Base-by-base conservation (phyloP, 2,329 filamentous ascomycete species). In the Aschersonia sp. region DNA sequence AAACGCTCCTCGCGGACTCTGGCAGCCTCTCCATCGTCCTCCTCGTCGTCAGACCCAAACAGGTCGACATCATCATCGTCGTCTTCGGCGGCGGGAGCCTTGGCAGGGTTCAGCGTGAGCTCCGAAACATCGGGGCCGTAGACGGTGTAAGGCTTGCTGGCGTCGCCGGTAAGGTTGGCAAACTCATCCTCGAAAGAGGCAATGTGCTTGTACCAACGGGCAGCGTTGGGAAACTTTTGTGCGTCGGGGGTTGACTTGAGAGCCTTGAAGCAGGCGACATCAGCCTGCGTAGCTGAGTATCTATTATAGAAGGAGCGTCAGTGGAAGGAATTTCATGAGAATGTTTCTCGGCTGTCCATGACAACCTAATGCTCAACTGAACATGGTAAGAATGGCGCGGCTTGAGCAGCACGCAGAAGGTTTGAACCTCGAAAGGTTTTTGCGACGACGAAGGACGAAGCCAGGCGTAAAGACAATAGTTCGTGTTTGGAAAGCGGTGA, bases 171-270 rank as follows among this genome's bases (percentile, higher is more conserved):
- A 46, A 98, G 85, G 55, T 81, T 84, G 61, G 84, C 76, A 75
- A 97, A 97, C 70, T 97, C 90, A 58, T 84, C 77, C 77, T 94
- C 83, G 74, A 86, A 95, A 59, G 85, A 84, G 67, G 85, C 80
- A 65, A 95, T 87, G 81, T 98, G 90, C 81, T 94, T 95, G 82
- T 95, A 95, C 92, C 92, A 98, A 70, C 92, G 84, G 65, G 87
- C 87, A 63, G 84, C 88, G 74, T 95, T 77, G 62, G 90, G 88
- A 81, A 84, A 95, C 76, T 94, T 94, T 68, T 76, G 74, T 61
- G 84, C 78, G 58, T 84, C 81, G 59, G 92, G 92, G 51, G 79
- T 70, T 58, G 75, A 70, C 63, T 76, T 81, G 66, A 95, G 69
- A 62, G 85, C 85, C 81, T 97, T 94, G 85, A 85, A 97, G 73